Conservation (phyloP, 768 basidiomycete species). For the Lactifluus piperatus region DNA sequence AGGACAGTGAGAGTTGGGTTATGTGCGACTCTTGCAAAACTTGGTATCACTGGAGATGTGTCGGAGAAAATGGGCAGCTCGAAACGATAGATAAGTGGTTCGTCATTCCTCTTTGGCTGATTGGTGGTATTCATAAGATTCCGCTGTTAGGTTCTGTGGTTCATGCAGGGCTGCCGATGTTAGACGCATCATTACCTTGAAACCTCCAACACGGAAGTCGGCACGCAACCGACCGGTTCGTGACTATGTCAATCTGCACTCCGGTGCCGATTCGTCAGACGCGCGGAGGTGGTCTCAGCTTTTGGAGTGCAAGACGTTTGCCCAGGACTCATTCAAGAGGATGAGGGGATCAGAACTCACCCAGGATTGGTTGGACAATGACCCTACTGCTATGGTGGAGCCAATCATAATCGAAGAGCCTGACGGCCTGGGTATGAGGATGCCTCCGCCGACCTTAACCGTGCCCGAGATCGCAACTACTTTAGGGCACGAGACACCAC, state of each 20-base stretch:
- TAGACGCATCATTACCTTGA: constrained; percentile 58
- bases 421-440: constrained; percentile 83
- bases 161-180: constrained; percentile 53
- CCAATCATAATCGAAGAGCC: constrained; percentile 74
- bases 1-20: constrained; percentile 71
- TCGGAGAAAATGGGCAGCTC: constrained; percentile 54
- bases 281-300: constrained; percentile 55
- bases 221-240: constrained; percentile 62
- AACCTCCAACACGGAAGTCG: constrained; percentile 75
- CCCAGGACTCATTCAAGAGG: constrained; percentile 52
- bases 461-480: constrained; percentile 74
- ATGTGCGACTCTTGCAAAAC: constrained; percentile 72
- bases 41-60: constrained; percentile 84
- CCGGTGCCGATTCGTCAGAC: constrained; percentile 54
- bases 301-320: constrained; percentile 58
- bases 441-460: constrained; percentile 64
- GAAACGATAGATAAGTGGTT: constrained; percentile 74
- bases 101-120: constrained; percentile 23
- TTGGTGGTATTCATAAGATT: constrained; percentile 13
- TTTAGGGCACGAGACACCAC: constrained; percentile 66
- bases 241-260: constrained; percentile 72
- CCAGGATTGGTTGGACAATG: constrained; percentile 64
- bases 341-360: constrained; percentile 62
- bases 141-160: constrained; percentile 53
- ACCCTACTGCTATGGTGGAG: constrained; percentile 67